These are phyloP conservation scores for Papilionanthe hybrid DNA, from an alignment of 116 monocot species.

Conservation along the genomic window DNA sequence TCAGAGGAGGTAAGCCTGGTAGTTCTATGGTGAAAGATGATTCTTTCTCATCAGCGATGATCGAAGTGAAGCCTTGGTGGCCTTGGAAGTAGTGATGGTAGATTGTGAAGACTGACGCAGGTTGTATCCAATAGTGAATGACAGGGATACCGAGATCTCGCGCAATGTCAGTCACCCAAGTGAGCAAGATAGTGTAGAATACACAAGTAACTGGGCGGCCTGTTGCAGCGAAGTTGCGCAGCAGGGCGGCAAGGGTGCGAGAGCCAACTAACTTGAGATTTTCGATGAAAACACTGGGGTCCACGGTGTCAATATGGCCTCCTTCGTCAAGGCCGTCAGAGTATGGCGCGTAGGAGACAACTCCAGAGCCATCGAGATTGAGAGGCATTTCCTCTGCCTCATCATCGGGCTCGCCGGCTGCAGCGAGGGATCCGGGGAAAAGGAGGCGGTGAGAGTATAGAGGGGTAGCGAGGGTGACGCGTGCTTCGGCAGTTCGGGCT, in stretches of 20 bases:
- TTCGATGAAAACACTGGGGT: background rate
- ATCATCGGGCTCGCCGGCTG: background rate
- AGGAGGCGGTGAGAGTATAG: constrained; percentile 12
- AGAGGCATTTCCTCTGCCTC: background rate
- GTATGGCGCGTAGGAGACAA: constrained; percentile 1
- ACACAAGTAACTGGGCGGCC: constrained; percentile 20
- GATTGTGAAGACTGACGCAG: constrained; percentile 23
- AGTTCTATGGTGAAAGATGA: background rate
- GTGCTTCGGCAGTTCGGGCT: background rate
- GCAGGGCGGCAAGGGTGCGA: constrained; percentile 11
- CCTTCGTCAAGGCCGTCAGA: constrained; percentile 23
- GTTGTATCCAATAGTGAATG: constrained; percentile 35
- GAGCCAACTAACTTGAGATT: background rate
- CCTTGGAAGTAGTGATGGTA: constrained; percentile 22
- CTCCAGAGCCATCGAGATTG: background rate
- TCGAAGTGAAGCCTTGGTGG: background rate
- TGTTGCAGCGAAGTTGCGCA: background rate
- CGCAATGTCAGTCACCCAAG: constrained; percentile 26
- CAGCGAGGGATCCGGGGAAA: background rate
- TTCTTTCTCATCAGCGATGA: background rate
- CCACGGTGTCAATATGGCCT: background rate
- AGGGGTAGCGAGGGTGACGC: constrained; percentile 11
- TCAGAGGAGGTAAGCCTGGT: constrained; percentile 14
- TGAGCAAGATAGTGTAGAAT: constrained; percentile 18
- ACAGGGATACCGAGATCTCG: constrained; percentile 15